phyloP scores from a whole-genome alignment of 352 stramenopile genomes.

The Globisporangium apiculatum region DNA sequence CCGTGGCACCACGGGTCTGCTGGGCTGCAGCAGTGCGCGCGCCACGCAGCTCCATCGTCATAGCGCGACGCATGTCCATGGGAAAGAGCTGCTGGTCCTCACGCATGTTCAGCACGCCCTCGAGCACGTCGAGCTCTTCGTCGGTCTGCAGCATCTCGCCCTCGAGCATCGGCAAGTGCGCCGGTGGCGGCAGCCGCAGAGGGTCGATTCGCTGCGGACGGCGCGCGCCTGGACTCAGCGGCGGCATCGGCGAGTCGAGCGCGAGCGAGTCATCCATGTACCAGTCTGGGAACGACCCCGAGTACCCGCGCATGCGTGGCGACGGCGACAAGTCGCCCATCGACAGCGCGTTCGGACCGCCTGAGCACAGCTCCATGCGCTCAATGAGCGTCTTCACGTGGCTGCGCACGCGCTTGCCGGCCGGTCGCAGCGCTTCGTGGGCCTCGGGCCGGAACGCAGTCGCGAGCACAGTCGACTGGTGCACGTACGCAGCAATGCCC shows the following conservation, averaged over 20 bases:
- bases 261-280: slow-evolving; percentile 45
- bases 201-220: slow-evolving; percentile 35
- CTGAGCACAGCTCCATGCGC: slow-evolving; percentile 83
- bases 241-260: slow-evolving; percentile 16
- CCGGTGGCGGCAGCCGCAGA: slow-evolving; percentile 27
- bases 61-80: slow-evolving; percentile 37
- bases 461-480: slow-evolving; percentile 82
- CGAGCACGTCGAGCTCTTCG: slow-evolving; percentile 60
- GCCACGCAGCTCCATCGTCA: slow-evolving; percentile 28
- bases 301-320: slow-evolving; percentile 50
- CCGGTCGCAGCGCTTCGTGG: slow-evolving; percentile 42
- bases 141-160: slow-evolving; percentile 55
- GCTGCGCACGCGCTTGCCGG: slow-evolving; percentile 46
- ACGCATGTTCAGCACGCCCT: slow-evolving; percentile 56
- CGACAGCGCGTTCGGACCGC: slow-evolving; percentile 20
- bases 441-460: slow-evolving; percentile 66
- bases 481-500: slow-evolving; percentile 78
- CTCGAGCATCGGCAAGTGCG: slow-evolving; percentile 44
- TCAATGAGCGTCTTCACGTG: slow-evolving; percentile 72
- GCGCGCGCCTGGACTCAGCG: slow-evolving; percentile 28
- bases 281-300: slow-evolving; percentile 62
- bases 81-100: slow-evolving; percentile 55
- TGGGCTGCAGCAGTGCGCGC: slow-evolving; percentile 22
- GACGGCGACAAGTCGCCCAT: slow-evolving; percentile 34
- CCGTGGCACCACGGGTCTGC: slow-evolving; percentile 10